Conservation (phyloP, 106 monocot species). For the Allium cepa region DNA sequence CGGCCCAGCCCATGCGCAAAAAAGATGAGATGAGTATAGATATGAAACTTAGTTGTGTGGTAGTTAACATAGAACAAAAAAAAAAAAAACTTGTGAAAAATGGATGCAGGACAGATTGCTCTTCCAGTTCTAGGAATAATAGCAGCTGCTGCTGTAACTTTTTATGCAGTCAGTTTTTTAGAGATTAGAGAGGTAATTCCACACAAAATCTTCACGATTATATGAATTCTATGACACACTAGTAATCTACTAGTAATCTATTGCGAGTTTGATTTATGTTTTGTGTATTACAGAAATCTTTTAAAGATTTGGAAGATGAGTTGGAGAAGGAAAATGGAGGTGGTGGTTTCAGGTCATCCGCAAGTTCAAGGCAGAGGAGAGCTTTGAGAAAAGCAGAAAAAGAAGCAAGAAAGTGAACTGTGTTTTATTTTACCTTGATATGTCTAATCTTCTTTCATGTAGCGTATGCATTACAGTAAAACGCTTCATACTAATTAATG, state of each 20-base stretch:
- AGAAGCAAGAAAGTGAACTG: constrained; percentile 20
- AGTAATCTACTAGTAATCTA: too few relatives aligned
- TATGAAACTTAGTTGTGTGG: too few relatives aligned
- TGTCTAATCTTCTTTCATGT: too few relatives aligned
- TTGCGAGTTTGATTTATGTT: too few relatives aligned
- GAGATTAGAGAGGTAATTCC: constrained; percentile 48
- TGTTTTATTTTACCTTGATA: not conserved
- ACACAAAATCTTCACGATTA: too few relatives aligned
- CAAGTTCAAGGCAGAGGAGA: constrained; percentile 41
- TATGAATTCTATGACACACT: too few relatives aligned
- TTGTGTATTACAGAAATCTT: constrained; percentile 33
- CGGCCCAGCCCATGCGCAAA: too few relatives aligned
- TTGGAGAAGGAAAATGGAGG: not conserved
- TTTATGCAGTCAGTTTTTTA: constrained; percentile 62
- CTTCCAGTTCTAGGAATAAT: constrained; percentile 56
- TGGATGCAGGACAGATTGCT: constrained; percentile 36
- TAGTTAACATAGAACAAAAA: not conserved
- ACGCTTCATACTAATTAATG: too few relatives aligned
- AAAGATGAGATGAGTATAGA: too few relatives aligned
- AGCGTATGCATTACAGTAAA: too few relatives aligned
- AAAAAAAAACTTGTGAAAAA: not conserved
- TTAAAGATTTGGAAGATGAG: constrained; percentile 18
- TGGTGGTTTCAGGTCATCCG: constrained; percentile 29
- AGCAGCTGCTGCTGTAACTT: constrained; percentile 48
- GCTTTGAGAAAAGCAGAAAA: constrained; percentile 47